Base-by-base conservation (phyloP, 768 basidiomycete species). In the Suillus luteus region DNA sequence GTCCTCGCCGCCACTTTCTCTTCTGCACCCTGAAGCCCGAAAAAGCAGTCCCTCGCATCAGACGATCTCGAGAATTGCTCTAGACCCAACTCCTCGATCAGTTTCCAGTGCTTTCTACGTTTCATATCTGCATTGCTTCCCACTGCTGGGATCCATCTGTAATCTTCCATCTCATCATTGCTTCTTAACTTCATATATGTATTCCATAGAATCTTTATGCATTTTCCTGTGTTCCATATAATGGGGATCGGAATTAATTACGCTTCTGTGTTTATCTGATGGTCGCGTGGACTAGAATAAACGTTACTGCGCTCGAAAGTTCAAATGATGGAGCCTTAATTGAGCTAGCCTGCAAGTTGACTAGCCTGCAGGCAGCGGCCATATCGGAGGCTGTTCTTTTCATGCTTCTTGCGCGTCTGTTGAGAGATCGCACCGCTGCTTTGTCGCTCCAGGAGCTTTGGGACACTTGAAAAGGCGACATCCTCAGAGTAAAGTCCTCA, bases 1-100 rank as follows among this genome's bases (percentile, higher is more conserved):
- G 92, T 5, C 90, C 93, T 11, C 84, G 92, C 14, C 83, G 93
- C 7, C 92, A 95, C 75, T 95, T 95, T 75, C 78, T 95, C 24
- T 95, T 90, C 70, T 93, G 93, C 74, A 82, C 86, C 1, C 77
- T 95, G 62, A 91, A 88, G 69, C 80, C 83, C 6, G 91, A 93
- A 68, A 73, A 77, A 33, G 69, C 80, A 0, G 68, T 41, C 7
- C 75, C 77, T 41, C 85, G 86, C 22, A 76, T 79, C 9, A 79
- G 79, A 46, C 79, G 81, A 24, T 83, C 82, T 4, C 76, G 80
- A 51, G 82, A 83, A 46, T 60, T 71, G 15, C 60, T 75, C 15
- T 71, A 65, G 60, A 24, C 46, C 40, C n/a, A 14, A 59, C 59
- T 5, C 17, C 41, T 59, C 31, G 31, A 52, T 37, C 15, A 9